Conservation (phyloP, 2,329 filamentous ascomycete genomes). For the Colletotrichum sidae region DNA sequence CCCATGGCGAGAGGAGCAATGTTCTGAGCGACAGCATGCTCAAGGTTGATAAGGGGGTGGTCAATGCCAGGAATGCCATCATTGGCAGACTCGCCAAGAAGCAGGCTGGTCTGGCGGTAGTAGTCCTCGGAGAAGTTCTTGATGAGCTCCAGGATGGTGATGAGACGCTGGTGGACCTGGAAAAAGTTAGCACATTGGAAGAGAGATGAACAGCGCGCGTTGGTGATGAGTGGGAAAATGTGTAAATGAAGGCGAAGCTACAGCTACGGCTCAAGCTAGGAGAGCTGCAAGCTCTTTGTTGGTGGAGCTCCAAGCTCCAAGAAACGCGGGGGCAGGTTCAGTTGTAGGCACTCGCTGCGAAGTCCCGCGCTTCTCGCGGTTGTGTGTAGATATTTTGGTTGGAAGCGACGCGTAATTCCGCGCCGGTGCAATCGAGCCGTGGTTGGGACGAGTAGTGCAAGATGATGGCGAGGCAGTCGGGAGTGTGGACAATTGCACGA, state of each 20-base stretch:
- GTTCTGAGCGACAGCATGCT: slow-evolving; percentile 61
- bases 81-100: slow-evolving; percentile 73
- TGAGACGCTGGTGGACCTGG: slow-evolving; percentile 81
- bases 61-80: slow-evolving; percentile 56
- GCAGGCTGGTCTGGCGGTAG: slow-evolving; percentile 86
- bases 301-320: slow-evolving; percentile 28
- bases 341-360: too few species aligned
- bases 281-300: slow-evolving; percentile 8
- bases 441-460: not conserved
- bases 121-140: slow-evolving; percentile 86
- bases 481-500: slow-evolving; percentile 11
- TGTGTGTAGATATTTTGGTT: too few species aligned
- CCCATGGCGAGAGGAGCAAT: slow-evolving; percentile 49
- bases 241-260: not conserved
- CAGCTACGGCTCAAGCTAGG: not conserved
- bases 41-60: slow-evolving; percentile 62
- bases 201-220: not conserved
- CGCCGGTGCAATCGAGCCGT: not conserved
- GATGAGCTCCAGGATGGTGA: slow-evolving; percentile 82
- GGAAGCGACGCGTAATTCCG: not conserved
- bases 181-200: slow-evolving; percentile 49
- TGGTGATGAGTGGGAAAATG: not conserved
- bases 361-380: too few species aligned
- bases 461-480: not conserved
- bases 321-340: slow-evolving; percentile 37